phyloP scores from a whole-genome alignment of 2,329 filamentous ascomycete genomes.

The Alternaria triticina region DNA sequence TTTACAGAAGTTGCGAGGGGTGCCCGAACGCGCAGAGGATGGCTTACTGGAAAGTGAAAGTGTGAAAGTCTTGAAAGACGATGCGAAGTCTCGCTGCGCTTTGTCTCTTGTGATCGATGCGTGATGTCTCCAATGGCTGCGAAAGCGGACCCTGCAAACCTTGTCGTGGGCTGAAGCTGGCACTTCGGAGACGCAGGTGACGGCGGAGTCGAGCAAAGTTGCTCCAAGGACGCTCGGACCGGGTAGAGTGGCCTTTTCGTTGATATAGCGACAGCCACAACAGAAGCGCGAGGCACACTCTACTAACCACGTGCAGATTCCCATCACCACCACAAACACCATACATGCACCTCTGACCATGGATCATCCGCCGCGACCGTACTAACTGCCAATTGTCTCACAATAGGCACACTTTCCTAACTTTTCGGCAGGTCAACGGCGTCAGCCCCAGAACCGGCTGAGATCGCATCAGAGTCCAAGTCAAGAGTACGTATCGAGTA shows the following conservation, averaged over 20 bases:
- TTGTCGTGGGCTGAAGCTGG: not conserved
- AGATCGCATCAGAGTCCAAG: not conserved
- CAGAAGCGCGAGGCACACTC: not conserved
- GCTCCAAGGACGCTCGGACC: conserved; percentile 14
- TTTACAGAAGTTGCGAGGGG: not conserved
- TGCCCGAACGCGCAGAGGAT: not conserved
- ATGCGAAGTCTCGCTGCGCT: not conserved
- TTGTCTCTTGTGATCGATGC: not conserved
- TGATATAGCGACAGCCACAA: conserved; percentile 5
- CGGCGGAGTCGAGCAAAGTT: not conserved
- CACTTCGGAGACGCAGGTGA: not conserved
- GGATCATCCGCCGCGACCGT: not conserved
- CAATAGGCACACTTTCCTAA: not conserved
- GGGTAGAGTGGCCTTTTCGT: conserved; percentile 1
- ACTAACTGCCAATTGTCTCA: not conserved
- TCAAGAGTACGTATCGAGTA: not conserved
- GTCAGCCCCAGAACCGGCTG: not conserved
- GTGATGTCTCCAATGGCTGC: not conserved
- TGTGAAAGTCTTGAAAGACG: not conserved
- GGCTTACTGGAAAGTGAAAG: not conserved
- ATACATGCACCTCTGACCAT: not conserved
- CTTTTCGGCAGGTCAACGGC: not conserved
- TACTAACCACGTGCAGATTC: conserved; percentile 3
- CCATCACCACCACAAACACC: not conserved
- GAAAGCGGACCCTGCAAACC: not conserved